These are phyloP conservation scores for Pichia californica DNA, from an alignment of 805 yeast genomes.

Conservation along the genomic window DNA sequence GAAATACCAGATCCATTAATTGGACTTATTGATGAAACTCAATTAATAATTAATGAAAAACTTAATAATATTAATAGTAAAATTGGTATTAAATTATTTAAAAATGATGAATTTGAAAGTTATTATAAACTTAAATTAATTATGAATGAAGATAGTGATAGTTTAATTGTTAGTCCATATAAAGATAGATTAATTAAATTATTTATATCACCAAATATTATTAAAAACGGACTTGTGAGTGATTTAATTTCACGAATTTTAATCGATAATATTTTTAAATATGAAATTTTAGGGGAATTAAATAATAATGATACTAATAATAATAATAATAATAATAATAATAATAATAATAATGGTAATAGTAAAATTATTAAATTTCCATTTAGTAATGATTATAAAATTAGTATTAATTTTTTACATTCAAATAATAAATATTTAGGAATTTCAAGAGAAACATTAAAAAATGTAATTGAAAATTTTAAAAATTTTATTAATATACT, in stretches of 20 bases:
- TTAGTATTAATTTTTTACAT: slow-evolving; percentile 67
- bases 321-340: slow-evolving; percentile 15
- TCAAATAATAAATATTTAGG: slow-evolving; percentile 61
- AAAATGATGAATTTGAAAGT: not conserved
- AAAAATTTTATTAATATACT: slow-evolving; percentile 48
- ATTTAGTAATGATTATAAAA: slow-evolving; percentile 60
- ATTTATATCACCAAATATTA: slow-evolving; percentile 23
- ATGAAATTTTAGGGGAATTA: too few relatives aligned
- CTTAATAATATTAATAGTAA: slow-evolving; percentile 4
- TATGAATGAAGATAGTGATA: slow-evolving; percentile 21
- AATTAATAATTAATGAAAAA: slow-evolving; percentile 29
- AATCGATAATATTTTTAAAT: slow-evolving; percentile 32
- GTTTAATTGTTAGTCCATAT: slow-evolving; percentile 33
- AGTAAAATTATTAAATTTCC: slow-evolving; percentile 36
- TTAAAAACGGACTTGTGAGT: slow-evolving; percentile 27
- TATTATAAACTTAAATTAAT: slow-evolving; percentile 21
- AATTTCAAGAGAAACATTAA: slow-evolving; percentile 69
- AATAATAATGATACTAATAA: too few relatives aligned
- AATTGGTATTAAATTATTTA: slow-evolving; percentile 31
- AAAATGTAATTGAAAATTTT: slow-evolving; percentile 27
- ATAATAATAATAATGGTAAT: slow-evolving; percentile 14
- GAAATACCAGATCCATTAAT: slow-evolving; percentile 29
- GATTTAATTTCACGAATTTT: slow-evolving; percentile 33
- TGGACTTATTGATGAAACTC: slow-evolving; percentile 30
- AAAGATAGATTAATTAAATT: slow-evolving; percentile 30